Base-by-base conservation (phyloP, 2,329 filamentous ascomycete genomes). In the Diaporthe velutina region DNA sequence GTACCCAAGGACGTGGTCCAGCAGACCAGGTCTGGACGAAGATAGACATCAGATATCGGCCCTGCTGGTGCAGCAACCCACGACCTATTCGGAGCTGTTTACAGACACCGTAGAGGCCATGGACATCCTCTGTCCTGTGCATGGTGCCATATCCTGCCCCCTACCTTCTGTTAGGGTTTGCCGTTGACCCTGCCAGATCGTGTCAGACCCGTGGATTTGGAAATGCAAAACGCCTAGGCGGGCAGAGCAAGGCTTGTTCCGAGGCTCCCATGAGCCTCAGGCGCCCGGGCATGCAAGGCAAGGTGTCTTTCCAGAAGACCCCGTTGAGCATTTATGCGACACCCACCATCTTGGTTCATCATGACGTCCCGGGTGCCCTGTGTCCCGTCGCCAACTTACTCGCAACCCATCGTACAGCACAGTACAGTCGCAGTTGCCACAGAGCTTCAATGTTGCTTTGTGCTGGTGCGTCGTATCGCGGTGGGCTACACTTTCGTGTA, bases 211-310 rank as follows among this genome's bases (percentile, higher is more conserved):
- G 64, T 22, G 30, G 7, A 38, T 13, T 67, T 52, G 64, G 64
- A 52, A 52, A 52, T 52, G 64, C 64, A 67, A 52, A 67, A 67
- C 64, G 45, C 64, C 64, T 35, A 52, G 33, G 13, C 45, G 22
- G 64, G 19, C 64, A 52, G 13, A 67, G 13, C 48, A 52, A 28
- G 64, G 30, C 30, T 52, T 67, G 45, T 52, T 67, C 64, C 45
- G 61, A 38, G n/a, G 22, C 42, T 38, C 61, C 61, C 19, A 67
- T 40, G 30, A 67, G 45, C 61, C 45, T 52, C 30, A 52, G n/a
- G 33, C 61, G 61, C 9, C 61, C 61, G n/a, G 19, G 42, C 45
- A 2, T 13, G 22, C 61, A 52, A 67, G 30, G 30, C n/a, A 33
- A 54, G 15, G 2, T 33, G 22, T 25, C 64, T 45, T 38, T 40